A percentile compares a stretch with the other conserved stretches of the same genome.
Conservation (phyloP, 1,139 yeast species). For the Eremothecium cymbalariae region DNA sequence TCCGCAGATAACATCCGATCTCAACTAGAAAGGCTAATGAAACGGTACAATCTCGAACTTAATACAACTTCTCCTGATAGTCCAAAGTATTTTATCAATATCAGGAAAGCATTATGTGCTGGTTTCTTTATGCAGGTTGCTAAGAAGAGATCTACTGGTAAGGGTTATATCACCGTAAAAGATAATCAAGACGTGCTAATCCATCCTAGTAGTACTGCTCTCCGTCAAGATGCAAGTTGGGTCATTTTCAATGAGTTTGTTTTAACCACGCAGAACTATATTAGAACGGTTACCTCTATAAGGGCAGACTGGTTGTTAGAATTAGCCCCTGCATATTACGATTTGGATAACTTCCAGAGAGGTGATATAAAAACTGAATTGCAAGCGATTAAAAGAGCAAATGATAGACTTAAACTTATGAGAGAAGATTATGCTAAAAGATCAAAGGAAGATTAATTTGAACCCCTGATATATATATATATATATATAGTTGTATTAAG, state of each 20-base stretch:
- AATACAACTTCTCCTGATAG: conserved; percentile 64
- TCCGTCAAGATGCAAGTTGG: conserved; percentile 84
- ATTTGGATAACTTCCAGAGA: conserved; percentile 62
- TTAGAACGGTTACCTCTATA: conserved; percentile 87
- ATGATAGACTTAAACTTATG: no score
- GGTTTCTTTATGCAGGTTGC: conserved; percentile 99
- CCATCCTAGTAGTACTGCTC: conserved; percentile 79
- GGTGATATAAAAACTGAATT: conserved; percentile 79
- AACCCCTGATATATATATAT: no score
- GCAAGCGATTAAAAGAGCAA: conserved; percentile 54
- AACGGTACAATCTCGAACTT: conserved; percentile 64
- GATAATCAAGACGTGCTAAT: conserved; percentile 93
- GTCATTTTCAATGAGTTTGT: conserved; percentile 93
- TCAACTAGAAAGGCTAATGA: conserved; percentile 80
- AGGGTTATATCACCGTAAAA: conserved; percentile 78
- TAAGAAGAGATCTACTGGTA: conserved; percentile 66
- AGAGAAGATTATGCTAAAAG: no score
- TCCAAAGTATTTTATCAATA: conserved; percentile 59
- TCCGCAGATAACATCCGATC: conserved; percentile 79
- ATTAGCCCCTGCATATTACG: conserved; percentile 78
- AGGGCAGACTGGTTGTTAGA: conserved; percentile 84
- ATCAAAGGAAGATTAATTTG: no score
- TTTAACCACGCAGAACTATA: conserved; percentile 83
- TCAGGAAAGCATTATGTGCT: conserved; percentile 78
- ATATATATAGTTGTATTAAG: no score